phyloP scores from a whole-genome alignment of 495 filamentous ascomycete genomes.

The Apodospora peruviana region DNA sequence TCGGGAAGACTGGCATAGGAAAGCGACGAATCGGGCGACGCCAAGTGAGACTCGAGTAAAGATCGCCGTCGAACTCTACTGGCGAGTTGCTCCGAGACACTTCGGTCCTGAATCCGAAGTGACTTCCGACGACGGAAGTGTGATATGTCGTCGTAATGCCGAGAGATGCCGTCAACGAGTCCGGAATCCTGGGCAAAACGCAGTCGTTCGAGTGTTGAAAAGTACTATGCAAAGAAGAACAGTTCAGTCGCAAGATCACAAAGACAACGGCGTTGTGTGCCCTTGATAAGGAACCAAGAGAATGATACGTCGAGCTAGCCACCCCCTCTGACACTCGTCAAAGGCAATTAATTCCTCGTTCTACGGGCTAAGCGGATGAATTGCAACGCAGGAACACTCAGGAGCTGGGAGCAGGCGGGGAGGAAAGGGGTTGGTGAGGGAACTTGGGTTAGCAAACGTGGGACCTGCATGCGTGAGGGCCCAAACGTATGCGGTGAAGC shows the following conservation, averaged over 20 bases:
- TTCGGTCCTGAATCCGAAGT: constrained; percentile 25
- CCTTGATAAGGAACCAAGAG: constrained; percentile 4
- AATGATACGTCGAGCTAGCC: constrained; percentile 9
- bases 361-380: constrained; percentile 17
- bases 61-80: constrained; percentile 23
- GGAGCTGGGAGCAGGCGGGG: constrained; percentile 8
- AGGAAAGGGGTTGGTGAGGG: constrained; percentile 14
- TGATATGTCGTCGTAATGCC: constrained; percentile 37
- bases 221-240: constrained; percentile 44
- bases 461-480: constrained; percentile 25
- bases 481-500: constrained; percentile 19
- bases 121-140: constrained; percentile 34
- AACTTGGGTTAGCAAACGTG: constrained; percentile 12
- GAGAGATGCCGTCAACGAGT: constrained; percentile 31
- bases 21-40: constrained; percentile 53
- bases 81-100: constrained; percentile 33
- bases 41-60: constrained; percentile 32
- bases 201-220: constrained; percentile 60
- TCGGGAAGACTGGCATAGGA: constrained; percentile 68
- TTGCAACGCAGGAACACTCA: constrained; percentile 18
- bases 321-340: constrained; percentile 5
- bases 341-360: constrained; percentile 9
- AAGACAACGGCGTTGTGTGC: constrained; percentile 1
- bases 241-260: constrained; percentile 11
- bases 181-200: constrained; percentile 52